Base-by-base conservation (phyloP, 768 basidiomycete species). In the Kwoniella sp. region DNA sequence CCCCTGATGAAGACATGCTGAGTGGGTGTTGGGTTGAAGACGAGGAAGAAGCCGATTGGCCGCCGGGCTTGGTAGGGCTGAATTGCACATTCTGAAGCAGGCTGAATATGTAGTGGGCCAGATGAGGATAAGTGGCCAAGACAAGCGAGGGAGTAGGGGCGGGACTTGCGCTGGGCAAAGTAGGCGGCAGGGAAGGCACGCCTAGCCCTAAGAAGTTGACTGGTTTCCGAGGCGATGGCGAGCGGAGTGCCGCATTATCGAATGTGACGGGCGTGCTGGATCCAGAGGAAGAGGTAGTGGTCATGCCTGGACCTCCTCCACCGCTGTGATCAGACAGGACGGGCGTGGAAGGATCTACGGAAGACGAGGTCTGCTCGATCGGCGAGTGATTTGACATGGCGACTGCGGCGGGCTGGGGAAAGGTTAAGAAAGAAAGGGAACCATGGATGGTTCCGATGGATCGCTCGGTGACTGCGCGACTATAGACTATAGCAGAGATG, bases 1-100 rank as follows among this genome's bases (percentile, higher is more conserved):
- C 76, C 1, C 75, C 74, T 1, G 74, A 75, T 5, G 72, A 74
- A 20, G 73, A 75, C 4, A 81, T 75, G 63, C 75, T 77, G 25
- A 81, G 63, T 26, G 79, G 79, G 61, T 81, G 79, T 54, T 73
- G 73, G 29, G 68, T 1, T 2, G 55, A 45, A 11, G 37, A 31
- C 4, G 60, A 34, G 34, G 65, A n/a, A 48, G 57, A 31, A n/a
- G 12, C 34, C 22, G 30, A 9, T 29, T 26, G 25, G 34, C 26
- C 22, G 20, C 34, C 37, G 20, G 62, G 45, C 17, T 61, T 65
- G 1, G 73, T 64, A 30, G 72, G 76, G 28, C 60, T 66, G 26
- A 57, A 31, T 22, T 62, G 61, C 5, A 69, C 56, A 20, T 60
- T 63, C 17, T 66, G 61, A 26, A 77, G 55, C 13, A 77, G 68